Base-by-base conservation (phyloP, 257 asterid genomes). In the Solanum lycopersicoides region DNA sequence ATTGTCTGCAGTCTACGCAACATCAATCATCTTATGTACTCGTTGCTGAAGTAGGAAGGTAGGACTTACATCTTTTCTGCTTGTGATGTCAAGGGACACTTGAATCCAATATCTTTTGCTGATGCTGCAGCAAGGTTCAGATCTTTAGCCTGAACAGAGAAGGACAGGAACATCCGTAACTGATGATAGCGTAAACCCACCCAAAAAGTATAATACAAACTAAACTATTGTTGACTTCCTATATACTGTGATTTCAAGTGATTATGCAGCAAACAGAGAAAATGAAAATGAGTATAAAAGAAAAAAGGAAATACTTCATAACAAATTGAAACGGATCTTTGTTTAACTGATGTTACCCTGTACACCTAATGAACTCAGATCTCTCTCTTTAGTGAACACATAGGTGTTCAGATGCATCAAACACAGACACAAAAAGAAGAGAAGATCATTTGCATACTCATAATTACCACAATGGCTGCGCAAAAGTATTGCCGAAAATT, bases 81-180 rank as follows among this genome's bases (percentile, higher is more conserved):
- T 87, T 92, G 89, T 88, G 88, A 89, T 59, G 98, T 86, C 94
- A 92, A 87, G 14, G 97, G 98, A 73, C 88, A 93, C 66, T 28
- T 92, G 41, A 93, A 47, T 37, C 92, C 89, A 35, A 92, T 95
- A 86, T 93, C 95, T 90, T 94, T 89, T 74, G 97, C 97, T 45
- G 99, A 95, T 86, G 88, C 88, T 28, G 91, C 89, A 3, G 96
- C 99, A 71, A 97, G 98, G 85, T 90, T 92, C 45, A 97, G 91
- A 92, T 97, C 99, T 93, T 97, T 97, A 88, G 95, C 98, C 99
- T 97, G 91, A 88, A 91, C 30, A 16, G 59, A 87, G 35, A 83
- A 77, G 56, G 34, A 74, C 6, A 85, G 18, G 30, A 45, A 25
- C 68, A 82, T 44, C 83, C 45, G 63, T 82, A 42, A 53, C 11